Evolutionary conservation across 2,329 filamentous ascomycete species (phyloP).

Genomic region (Colletotrichum sublineola): DNA sequence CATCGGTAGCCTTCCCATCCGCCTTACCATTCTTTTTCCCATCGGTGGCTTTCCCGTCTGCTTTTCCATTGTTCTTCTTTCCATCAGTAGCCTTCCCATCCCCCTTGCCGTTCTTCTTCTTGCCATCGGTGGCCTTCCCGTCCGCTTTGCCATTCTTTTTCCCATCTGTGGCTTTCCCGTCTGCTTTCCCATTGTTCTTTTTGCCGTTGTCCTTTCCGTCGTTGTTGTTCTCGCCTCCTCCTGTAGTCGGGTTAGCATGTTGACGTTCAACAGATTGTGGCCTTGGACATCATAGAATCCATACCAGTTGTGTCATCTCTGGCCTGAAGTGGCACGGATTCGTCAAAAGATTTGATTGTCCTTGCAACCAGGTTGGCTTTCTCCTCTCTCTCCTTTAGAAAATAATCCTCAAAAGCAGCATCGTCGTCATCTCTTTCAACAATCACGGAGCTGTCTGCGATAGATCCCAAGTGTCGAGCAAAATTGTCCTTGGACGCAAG

Average conservation of each 20-base stretch:
- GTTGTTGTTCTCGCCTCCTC: slow-evolving; percentile 21
- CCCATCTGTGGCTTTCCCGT: background rate
- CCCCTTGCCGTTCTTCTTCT: slow-evolving; percentile 5
- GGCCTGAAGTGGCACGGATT: slow-evolving; percentile 5
- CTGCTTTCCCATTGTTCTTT: slow-evolving; percentile 8
- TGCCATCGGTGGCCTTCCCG: background rate
- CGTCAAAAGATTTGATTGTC: background rate
- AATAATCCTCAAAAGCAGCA: background rate
- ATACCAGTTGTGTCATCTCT: slow-evolving; percentile 20
- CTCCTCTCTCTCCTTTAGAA: background rate
- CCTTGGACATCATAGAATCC: background rate
- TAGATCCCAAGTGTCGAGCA: slow-evolving; percentile 3
- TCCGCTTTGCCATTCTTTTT: slow-evolving; percentile 7
- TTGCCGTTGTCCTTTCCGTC: slow-evolving; percentile 15
- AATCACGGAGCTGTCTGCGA: background rate
- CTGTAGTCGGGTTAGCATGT: background rate
- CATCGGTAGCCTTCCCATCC: background rate
- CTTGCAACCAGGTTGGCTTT: slow-evolving; percentile 5
- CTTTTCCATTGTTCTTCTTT: background rate
- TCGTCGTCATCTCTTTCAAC: slow-evolving; percentile 30
- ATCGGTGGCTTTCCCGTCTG: background rate
- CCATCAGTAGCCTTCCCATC: background rate
- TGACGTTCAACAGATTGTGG: accelerated
- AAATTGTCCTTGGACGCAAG: slow-evolving; percentile 16
- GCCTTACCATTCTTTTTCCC: slow-evolving; percentile 13